Base-by-base conservation (phyloP, 305 asterid species). In the Fraxinus xanthoxyloides region DNA sequence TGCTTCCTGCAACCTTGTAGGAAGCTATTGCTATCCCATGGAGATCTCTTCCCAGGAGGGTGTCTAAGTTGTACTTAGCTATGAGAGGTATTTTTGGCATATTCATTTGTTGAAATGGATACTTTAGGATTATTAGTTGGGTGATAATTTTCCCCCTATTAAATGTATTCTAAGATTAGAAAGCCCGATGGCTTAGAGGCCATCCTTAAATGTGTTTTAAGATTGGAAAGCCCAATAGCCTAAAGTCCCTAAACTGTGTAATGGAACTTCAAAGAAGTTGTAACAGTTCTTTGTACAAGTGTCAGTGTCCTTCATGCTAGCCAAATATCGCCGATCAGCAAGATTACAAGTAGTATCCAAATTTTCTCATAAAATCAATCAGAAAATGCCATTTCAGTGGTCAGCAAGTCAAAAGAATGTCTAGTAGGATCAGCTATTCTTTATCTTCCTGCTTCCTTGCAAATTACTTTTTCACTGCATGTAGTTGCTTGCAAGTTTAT, bases 11-110 rank as follows among this genome's bases (percentile, higher is more conserved):
- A 35, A 35, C 43, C 79, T 85, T 83, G 54, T 88, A 96, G 98
- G 96, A 93, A 82, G 95, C 99, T 86, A 86, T 93, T 85, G 89
- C 97, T 61, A 84, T 89, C 82, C 97, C 98, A 4, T 96, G 99
- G 99, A 89, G 80, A 80, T 92, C 95, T 80, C 97, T 96, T 85
- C 97, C 99, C 0, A 90, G 87, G 91, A 92, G 87, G 89, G 83
- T 92, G 46, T 90, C 98, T 31, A 96, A 96, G 92, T 85, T 94
- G 87, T 94, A 89, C 88, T 89, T 90, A 65, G 96, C 98, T 73
- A 88, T 94, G 93, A 91, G 98, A 92, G 99, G 99, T 96, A 89
- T 10, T 28, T 63, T 40, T 75, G 21, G 65, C 7, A 19, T 28
- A 8, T 31, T 80, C 77, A 75, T 36, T 38, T 75, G 19, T 76